Conservation (phyloP, 1,139 yeast genomes). For the Taiozyma sp. region DNA sequence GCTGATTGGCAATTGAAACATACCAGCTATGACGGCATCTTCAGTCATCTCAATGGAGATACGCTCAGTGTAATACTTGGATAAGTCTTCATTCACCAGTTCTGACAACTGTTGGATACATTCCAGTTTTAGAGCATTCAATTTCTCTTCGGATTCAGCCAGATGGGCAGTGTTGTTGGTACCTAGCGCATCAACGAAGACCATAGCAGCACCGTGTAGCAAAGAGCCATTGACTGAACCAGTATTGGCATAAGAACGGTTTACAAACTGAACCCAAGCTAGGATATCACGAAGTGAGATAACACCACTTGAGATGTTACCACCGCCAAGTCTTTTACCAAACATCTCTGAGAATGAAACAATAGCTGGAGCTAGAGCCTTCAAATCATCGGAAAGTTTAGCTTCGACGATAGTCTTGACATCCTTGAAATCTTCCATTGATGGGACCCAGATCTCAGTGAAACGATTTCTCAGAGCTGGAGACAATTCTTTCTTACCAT, state of each 20-base stretch:
- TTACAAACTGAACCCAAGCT: slow-evolving; percentile 86
- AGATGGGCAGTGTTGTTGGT: slow-evolving; percentile 80
- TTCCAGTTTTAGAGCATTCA: slow-evolving; percentile 44
- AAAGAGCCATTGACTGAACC: slow-evolving; percentile 38
- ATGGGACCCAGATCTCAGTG: slow-evolving; percentile 98
- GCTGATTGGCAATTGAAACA: slow-evolving; percentile 40
- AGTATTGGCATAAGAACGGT: slow-evolving; percentile 33
- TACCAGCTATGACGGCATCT: slow-evolving; percentile 40
- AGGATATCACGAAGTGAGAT: slow-evolving; percentile 89
- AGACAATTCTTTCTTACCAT: slow-evolving; percentile 94
- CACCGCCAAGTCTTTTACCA: slow-evolving; percentile 68
- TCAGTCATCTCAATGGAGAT: slow-evolving; percentile 30
- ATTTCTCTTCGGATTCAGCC: slow-evolving; percentile 57
- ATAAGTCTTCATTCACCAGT: slow-evolving; percentile 39
- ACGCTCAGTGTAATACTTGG: slow-evolving; percentile 23
- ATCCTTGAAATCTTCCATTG: slow-evolving; percentile 88
- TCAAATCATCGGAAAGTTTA: slow-evolving; percentile 36
- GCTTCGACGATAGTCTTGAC: slow-evolving; percentile 68
- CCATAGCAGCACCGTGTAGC: slow-evolving; percentile 92
- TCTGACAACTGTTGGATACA: slow-evolving; percentile 54
- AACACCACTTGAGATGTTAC: slow-evolving; percentile 67
- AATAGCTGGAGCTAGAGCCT: slow-evolving; percentile 41
- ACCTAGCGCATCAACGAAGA: slow-evolving; percentile 89
- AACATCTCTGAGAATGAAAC: slow-evolving; percentile 82
- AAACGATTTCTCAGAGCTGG: slow-evolving; percentile 96